Conservation (phyloP, 2,329 filamentous ascomycete species). For the Phialophora verrucosa region DNA sequence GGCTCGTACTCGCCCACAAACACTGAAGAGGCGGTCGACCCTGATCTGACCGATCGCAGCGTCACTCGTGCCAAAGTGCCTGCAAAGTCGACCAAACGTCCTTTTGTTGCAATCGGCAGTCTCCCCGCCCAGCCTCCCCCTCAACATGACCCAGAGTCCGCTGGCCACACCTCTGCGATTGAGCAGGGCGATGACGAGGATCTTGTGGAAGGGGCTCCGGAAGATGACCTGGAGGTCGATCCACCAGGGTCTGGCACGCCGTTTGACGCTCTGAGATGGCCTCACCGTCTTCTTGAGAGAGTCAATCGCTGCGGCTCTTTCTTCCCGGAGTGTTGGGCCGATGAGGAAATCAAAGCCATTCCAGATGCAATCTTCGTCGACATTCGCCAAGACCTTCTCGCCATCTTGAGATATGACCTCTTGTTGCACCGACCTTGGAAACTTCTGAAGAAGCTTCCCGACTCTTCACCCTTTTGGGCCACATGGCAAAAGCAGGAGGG, state of each 20-base stretch:
- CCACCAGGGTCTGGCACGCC: slow-evolving; percentile 27
- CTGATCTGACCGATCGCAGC: background rate
- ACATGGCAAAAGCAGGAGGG: slow-evolving; percentile 1
- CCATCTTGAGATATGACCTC: slow-evolving; percentile 20
- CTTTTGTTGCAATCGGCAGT: background rate
- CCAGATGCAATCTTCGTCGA: slow-evolving; percentile 10
- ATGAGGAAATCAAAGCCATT: slow-evolving; percentile 19
- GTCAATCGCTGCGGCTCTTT: slow-evolving; percentile 17
- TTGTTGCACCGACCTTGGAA: slow-evolving; percentile 11
- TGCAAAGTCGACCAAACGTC: background rate
- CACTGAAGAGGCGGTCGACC: background rate
- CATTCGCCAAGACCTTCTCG: slow-evolving; percentile 19
- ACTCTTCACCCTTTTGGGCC: slow-evolving; percentile 14
- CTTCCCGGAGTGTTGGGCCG: slow-evolving; percentile 17
- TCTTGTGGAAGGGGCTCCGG: slow-evolving; percentile 1
- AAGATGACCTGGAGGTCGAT: slow-evolving; percentile 21
- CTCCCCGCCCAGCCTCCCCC: background rate
- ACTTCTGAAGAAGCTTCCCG: slow-evolving; percentile 15
- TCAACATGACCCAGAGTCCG: background rate
- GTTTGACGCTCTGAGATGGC: slow-evolving; percentile 30
- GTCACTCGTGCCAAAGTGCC: background rate
- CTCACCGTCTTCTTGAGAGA: slow-evolving; percentile 25
- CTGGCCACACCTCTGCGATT: background rate
- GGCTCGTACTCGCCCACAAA: background rate
- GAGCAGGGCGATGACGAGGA: background rate